Base-by-base conservation (phyloP, 345 rosid genomes). In the Eucalyptus cladocalyx region DNA sequence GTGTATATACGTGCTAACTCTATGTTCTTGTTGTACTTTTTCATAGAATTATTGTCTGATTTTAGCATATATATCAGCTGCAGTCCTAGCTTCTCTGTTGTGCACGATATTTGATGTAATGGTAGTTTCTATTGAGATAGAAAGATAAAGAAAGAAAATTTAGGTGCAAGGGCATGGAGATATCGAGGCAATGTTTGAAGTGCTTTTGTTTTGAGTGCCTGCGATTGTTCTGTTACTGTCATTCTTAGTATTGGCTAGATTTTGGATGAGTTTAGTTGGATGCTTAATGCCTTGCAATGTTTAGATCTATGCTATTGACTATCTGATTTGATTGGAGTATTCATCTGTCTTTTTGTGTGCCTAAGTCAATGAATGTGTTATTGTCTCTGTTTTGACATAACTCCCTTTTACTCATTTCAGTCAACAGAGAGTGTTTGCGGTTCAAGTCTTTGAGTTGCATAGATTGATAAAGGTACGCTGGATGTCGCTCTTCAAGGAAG, bases 391-490 rank as follows among this genome's bases (percentile, higher is more conserved):
- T 92, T 89, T 94, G 94, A 92, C 92, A 69, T 43, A 80, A 89
- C 62, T 90, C 24, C 90, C 69, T 92, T 53, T 90, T 91, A 87
- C 91, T 95, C 91, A 89, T 90, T 95, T 92, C 99, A 96, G 99
- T 93, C 99, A 97, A 91, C 99, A 96, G 94, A 95, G 98, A 93
- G 93, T 95, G 92, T 97, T 96, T 95, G 95, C 98, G 2, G 94
- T 94, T 86, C 99, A 97, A 94, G 95, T 96, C 87, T 96, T 96
- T 80, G 98, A 97, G 96, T 94, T 97, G 94, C 99, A 97, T 92
- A 94, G 98, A 92, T 93, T 97, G 92, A 94, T 96, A 65, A 96
- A 96, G 99, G 99, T 97, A 94, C 91, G 87, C 49, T 56, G 34
- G 54, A 86, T 69, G 54, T 86, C 83, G 0, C 40, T 24, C 10